These are phyloP conservation scores for Nissolia schottii DNA, from an alignment of 306 rosid species.

Conservation along the genomic window DNA sequence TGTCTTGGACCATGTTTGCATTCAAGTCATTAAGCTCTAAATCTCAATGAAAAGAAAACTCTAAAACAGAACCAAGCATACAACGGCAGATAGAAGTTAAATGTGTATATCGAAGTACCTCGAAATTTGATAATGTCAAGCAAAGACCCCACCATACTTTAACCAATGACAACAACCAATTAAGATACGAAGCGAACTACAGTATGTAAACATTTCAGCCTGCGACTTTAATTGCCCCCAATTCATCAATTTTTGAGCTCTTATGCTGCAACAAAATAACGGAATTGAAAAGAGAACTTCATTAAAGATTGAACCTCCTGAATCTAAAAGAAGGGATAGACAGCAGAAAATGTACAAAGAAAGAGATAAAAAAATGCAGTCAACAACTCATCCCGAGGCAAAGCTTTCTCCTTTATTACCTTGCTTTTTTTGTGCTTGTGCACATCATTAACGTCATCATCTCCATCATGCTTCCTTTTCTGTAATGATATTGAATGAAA, in stretches of 20 bases:
- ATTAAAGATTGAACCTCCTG: not conserved
- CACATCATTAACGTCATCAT: conserved; percentile 75
- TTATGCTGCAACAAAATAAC: conserved; percentile 63
- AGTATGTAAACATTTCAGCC: conserved; percentile 55
- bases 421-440: conserved; percentile 98
- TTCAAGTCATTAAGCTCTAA: no score
- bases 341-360: conserved; percentile 1
- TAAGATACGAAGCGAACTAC: conserved; percentile 53
- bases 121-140: conserved; percentile 51
- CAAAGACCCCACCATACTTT: conserved; percentile 61
- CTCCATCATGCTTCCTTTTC: conserved; percentile 99
- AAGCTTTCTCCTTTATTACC: conserved; percentile 54
- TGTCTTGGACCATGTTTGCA: no score
- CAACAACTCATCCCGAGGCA: not conserved
- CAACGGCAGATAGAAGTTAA: conserved; percentile 1
- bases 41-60: not conserved
- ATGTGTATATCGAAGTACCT: conserved; percentile 53
- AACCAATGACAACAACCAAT: conserved; percentile 50
- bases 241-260: conserved; percentile 82
- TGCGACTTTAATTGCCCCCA: conserved; percentile 82
- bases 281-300: conserved; percentile 17
- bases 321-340: conserved; percentile 9
- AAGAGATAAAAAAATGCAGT: not conserved
- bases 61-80: not conserved
- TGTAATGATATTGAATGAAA: conserved; percentile 37